Evolutionary conservation across 805 yeast species (phyloP).

Genomic region (Brettanomyces nanus): DNA sequence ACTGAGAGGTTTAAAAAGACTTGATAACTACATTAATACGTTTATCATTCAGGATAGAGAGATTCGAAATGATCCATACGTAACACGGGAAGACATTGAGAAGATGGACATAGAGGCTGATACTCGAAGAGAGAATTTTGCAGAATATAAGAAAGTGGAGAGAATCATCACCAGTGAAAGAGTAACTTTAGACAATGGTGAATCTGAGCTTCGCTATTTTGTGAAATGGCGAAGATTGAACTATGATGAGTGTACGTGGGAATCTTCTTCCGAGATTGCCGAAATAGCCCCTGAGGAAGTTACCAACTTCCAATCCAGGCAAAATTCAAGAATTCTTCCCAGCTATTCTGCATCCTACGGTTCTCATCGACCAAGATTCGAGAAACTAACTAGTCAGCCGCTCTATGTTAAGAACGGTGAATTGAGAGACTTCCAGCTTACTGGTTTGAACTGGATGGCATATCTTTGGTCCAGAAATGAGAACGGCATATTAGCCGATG

Average conservation of each 20-base stretch:
- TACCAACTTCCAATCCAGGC: slow-evolving; percentile 69
- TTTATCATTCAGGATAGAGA: slow-evolving; percentile 65
- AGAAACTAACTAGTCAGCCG: slow-evolving; percentile 81
- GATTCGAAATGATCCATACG: slow-evolving; percentile 67
- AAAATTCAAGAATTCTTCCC: slow-evolving; percentile 80
- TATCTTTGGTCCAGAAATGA: slow-evolving; percentile 96
- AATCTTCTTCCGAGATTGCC: slow-evolving; percentile 81
- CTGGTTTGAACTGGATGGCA: slow-evolving; percentile 99
- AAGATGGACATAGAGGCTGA: slow-evolving; percentile 89
- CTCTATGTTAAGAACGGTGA: slow-evolving; percentile 84
- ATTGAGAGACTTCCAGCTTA: slow-evolving; percentile 92
- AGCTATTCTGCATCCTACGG: slow-evolving; percentile 72
- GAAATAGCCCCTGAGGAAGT: slow-evolving; percentile 78
- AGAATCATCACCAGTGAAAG: slow-evolving; percentile 85
- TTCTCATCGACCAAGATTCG: slow-evolving; percentile 73
- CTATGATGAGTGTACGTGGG: slow-evolving; percentile 97
- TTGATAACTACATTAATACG: slow-evolving; percentile 85
- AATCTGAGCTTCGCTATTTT: slow-evolving; percentile 64
- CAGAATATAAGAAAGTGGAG: slow-evolving; percentile 80
- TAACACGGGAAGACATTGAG: slow-evolving; percentile 88
- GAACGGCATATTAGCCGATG: slow-evolving; percentile 96
- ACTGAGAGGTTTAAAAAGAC: slow-evolving; percentile 69
- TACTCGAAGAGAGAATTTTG: slow-evolving; percentile 72
- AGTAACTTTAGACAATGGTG: slow-evolving; percentile 49
- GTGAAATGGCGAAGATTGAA: slow-evolving; percentile 92